Evolutionary conservation across 2,329 filamentous ascomycete genomes (phyloP).

Genomic region (Clonostachys sp.): DNA sequence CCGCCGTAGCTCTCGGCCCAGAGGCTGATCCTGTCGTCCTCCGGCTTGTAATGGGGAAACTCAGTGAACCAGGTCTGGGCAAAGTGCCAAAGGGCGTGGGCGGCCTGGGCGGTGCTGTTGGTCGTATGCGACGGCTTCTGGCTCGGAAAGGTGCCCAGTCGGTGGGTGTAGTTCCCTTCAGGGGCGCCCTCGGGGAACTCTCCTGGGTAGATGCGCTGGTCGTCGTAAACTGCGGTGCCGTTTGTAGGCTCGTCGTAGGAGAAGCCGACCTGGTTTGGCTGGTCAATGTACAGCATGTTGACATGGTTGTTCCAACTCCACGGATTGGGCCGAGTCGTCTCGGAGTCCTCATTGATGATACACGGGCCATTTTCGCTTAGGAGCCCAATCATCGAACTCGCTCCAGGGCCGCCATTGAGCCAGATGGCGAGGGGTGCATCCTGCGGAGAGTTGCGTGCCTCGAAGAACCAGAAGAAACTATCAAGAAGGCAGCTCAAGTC

Average conservation of each 20-base stretch:
- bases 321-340: slow-evolving; percentile 47
- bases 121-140: slow-evolving; percentile 17
- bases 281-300: slow-evolving; percentile 51
- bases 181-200: slow-evolving; percentile 29
- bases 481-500: background rate
- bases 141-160: slow-evolving; percentile 24
- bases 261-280: slow-evolving; percentile 64
- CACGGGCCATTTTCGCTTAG: slow-evolving; percentile 56
- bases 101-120: slow-evolving; percentile 51
- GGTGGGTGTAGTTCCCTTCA: slow-evolving; percentile 26
- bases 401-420: slow-evolving; percentile 62
- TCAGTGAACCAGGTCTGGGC: slow-evolving; percentile 54
- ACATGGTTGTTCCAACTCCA: slow-evolving; percentile 59
- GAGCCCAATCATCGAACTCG: slow-evolving; percentile 58
- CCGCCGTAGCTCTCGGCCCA: slow-evolving; percentile 69
- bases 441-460: slow-evolving; percentile 31
- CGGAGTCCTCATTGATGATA: slow-evolving; percentile 39
- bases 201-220: slow-evolving; percentile 27
- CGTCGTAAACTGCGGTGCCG: slow-evolving; percentile 40
- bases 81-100: slow-evolving; percentile 60
- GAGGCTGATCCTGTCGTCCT: slow-evolving; percentile 52
- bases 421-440: slow-evolving; percentile 50
- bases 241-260: slow-evolving; percentile 64
- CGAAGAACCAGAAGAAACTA: slow-evolving; percentile 46
- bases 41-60: slow-evolving; percentile 54